phyloP scores from a whole-genome alignment of 2,329 filamentous ascomycete genomes.

The Fusarium denticulatum region DNA sequence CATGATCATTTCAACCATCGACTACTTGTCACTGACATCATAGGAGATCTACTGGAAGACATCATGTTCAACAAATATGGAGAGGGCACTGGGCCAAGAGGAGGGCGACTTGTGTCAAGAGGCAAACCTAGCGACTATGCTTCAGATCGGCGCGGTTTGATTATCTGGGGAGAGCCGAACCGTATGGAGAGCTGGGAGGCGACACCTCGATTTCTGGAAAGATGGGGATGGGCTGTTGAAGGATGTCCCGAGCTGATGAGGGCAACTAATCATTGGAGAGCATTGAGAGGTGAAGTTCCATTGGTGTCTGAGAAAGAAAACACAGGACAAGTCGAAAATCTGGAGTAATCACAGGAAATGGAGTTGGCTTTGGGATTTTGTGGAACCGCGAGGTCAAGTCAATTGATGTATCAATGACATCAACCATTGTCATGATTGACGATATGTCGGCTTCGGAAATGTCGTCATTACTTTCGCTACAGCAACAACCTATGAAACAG shows the following conservation, averaged over 20 bases:
- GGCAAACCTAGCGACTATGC: neutral
- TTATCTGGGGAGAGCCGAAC: constrained; percentile 2
- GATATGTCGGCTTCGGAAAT: neutral
- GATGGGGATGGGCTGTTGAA: constrained; percentile 11
- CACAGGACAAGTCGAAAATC: no score
- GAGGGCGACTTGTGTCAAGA: neutral
- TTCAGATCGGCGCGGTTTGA: neutral
- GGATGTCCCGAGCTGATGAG: constrained; percentile 1
- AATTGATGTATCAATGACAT: constrained; percentile 24
- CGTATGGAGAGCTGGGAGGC: constrained; percentile 3
- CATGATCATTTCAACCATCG: constrained; percentile 5
- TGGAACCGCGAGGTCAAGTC: neutral
- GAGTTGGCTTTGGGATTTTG: neutral
- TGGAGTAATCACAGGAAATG: fast-evolving
- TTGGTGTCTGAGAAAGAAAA: neutral
- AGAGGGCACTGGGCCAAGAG: neutral
- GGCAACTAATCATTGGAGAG: constrained; percentile 11
- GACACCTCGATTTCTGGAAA: neutral
- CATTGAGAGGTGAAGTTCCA: neutral
- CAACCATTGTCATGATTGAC: constrained; percentile 17
- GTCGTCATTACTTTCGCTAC: constrained; percentile 21
- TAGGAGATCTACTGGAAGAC: neutral
- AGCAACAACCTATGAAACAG: neutral
- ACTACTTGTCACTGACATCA: neutral
- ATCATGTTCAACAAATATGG: constrained; percentile 16